These are phyloP conservation scores for Perkinsus olseni DNA, from an alignment of 169 alveolate genomes.

Conservation along the genomic window DNA sequence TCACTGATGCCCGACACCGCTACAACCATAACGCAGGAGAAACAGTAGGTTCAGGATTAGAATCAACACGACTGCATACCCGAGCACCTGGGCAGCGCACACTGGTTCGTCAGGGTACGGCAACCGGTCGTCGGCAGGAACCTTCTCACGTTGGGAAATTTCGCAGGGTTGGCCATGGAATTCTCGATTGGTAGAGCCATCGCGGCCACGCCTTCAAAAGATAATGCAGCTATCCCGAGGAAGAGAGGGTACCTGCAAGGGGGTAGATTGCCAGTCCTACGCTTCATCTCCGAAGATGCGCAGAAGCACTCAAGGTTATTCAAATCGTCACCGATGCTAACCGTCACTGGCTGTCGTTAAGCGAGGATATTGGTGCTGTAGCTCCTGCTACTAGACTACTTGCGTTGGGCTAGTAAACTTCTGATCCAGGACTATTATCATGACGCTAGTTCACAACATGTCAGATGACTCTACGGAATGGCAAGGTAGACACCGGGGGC, in stretches of 20 bases:
- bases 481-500: background rate
- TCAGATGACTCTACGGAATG: too few species aligned
- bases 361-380: too few species aligned
- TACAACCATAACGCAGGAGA: background rate
- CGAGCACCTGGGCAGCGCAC: background rate
- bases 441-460: too few species aligned
- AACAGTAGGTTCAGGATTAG: background rate
- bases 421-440: too few species aligned
- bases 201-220: background rate
- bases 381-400: too few species aligned
- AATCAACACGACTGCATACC: background rate
- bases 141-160: background rate
- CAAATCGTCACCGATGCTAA: too few species aligned
- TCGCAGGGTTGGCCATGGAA: background rate
- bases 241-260: background rate
- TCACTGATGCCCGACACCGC: background rate
- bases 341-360: too few species aligned
- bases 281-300: too few species aligned
- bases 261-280: too few species aligned
- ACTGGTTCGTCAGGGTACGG: background rate
- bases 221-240: background rate
- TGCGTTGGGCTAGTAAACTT: too few species aligned
- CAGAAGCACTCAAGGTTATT: too few species aligned
- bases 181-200: background rate
- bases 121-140: too few species aligned